A percentile compares a stretch with the other conserved stretches of the same genome.
These are phyloP conservation scores for Yamadazyma akitaensis DNA, from an alignment of 805 yeast species.

Conservation along the genomic window DNA sequence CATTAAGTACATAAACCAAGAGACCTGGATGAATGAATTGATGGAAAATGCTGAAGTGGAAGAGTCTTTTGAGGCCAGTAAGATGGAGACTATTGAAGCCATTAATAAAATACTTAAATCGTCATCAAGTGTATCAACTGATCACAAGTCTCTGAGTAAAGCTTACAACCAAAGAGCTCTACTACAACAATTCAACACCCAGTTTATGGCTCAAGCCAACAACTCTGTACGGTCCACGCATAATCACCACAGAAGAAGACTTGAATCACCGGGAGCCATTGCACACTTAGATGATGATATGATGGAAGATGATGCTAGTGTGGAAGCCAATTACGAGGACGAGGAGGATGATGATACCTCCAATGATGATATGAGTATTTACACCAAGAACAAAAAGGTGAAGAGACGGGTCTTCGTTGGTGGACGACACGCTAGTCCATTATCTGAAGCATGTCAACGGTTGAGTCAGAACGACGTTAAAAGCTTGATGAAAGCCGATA, in stretches of 20 bases:
- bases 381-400: slow-evolving; percentile 2
- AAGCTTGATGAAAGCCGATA: slow-evolving; percentile 8
- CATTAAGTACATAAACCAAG: slow-evolving; percentile 12
- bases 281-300: slow-evolving; percentile 6
- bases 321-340: slow-evolving; percentile 10
- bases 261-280: background rate
- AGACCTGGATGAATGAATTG: slow-evolving; percentile 15
- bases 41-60: slow-evolving; percentile 8
- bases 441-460: slow-evolving; percentile 1
- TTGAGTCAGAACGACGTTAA: slow-evolving; percentile 3
- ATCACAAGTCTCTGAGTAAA: background rate
- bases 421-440: slow-evolving; percentile 2
- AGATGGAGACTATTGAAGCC: slow-evolving; percentile 3
- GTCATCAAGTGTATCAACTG: background rate
- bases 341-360: slow-evolving; percentile 9
- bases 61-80: background rate
- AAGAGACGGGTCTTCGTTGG: background rate
- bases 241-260: background rate
- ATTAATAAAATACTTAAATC: background rate
- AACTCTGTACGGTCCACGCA: background rate
- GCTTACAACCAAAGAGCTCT: background rate
- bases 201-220: background rate
- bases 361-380: slow-evolving; percentile 5
- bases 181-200: slow-evolving; percentile 2
- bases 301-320: slow-evolving; percentile 12